A percentile compares a stretch with the other conserved stretches of the same genome.
These are phyloP conservation scores for Eremothecium cymbalariae DNA, from an alignment of 1,139 yeast genomes.

Conservation along the genomic window DNA sequence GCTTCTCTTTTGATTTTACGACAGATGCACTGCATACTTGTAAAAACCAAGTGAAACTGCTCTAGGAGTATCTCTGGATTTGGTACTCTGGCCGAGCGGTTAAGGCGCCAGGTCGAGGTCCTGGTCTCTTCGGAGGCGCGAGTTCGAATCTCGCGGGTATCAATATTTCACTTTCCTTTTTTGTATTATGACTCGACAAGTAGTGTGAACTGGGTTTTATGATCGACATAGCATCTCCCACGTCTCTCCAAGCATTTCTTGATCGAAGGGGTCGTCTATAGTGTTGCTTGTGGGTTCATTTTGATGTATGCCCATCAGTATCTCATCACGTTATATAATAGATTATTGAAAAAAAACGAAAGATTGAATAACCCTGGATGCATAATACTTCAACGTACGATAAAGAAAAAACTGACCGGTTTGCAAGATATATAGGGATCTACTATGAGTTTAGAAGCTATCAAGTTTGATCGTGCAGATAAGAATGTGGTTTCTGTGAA, in stretches of 20 bases:
- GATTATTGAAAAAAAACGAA: background rate
- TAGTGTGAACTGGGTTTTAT: no score
- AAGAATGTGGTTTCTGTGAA: conserved; percentile 36
- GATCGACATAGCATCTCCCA: no score
- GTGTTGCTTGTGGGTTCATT: background rate
- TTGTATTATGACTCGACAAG: no score
- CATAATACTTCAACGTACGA: background rate
- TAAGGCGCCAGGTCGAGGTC: conserved; percentile 62
- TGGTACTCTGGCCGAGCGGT: conserved; percentile 54
- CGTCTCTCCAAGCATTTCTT: no score
- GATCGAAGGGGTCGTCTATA: no score
- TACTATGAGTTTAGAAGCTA: conserved; percentile 56
- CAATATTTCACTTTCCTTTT: conserved; percentile 29
- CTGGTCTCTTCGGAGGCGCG: conserved; percentile 62
- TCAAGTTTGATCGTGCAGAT: conserved; percentile 48
- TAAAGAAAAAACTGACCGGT: background rate
- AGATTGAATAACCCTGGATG: background rate
- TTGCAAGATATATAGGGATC: no score
- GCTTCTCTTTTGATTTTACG: no score
- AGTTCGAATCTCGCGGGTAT: conserved; percentile 59
- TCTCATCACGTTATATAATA: background rate
- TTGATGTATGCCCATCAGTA: background rate
- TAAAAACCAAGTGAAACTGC: no score
- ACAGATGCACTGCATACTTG: no score
- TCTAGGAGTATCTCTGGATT: conserved; percentile 3